Evolutionary conservation across 192 early-diverging fungal species (phyloP), one percentile per base, ranked within the genome.

Genomic region (Gaertneriomyces semiglobifer): DNA sequence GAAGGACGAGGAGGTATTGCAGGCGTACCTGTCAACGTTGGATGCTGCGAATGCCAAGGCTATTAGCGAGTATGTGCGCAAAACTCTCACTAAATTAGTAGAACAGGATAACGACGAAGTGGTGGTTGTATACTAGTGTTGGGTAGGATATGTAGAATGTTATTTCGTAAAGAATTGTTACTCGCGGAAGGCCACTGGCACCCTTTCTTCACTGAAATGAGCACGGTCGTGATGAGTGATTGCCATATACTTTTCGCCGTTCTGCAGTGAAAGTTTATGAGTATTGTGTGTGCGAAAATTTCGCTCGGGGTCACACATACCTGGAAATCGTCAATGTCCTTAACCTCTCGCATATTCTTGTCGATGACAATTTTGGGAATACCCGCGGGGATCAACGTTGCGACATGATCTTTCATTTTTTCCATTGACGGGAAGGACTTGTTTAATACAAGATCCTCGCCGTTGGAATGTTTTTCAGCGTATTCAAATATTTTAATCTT

Each of bases 71-170:
- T 86, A 86, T 60, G 70, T 66, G 0, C 57, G 67, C 14, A 40
- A 81, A 10, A 80, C 85, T 10, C 60, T 86, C 53, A 72, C 53
- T 44, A 86, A 84, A 66, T 60, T 86, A 20, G 74, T 62, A 3
- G 81, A 76, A 42, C 58, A 74, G 46, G 84, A 84, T n/a, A 70
- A 58, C 46, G 83, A 79, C 44, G 74, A 77, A 12, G 65, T 58
- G n/a, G 54, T n/a, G 50, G 50, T 6, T 52, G 50, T 52, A 20
- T 52, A 52, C 20, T 52, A 52, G 50, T 52, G 50, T 52, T 52
- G 50, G 25, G 25, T 33, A 33, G 25, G 25, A 33, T 33, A 33
- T 33, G 25, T 33, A 33, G 25, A 33, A 33, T 33, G 25, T 33
- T 33, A 33, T 33, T 33, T 33, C 25, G 25, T 33, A 11, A 57